Base-by-base conservation (phyloP, 345 rosid genomes). In the Rhodamnia rubescens region DNA sequence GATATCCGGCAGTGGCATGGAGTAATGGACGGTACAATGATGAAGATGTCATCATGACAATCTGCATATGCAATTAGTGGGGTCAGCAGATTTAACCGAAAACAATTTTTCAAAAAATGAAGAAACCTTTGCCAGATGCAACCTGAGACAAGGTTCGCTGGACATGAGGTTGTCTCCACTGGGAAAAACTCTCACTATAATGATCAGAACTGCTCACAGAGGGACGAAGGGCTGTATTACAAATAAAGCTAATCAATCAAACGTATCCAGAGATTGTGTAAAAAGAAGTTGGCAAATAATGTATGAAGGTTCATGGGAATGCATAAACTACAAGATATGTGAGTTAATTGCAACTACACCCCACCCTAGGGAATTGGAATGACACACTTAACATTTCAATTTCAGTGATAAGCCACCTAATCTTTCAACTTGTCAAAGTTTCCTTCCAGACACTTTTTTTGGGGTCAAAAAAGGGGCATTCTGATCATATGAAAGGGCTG, bases 141-240 rank as follows among this genome's bases (percentile, higher is more conserved):
- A 95, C 98, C 94, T 94, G 96, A 80, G 95, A 92, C 81, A 94
- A 88, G 83, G 98, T 95, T 87, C 90, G 95, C 81, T 92, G 93
- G 61, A 93, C 92, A 89, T 89, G 90, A 84, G 92, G 92, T 88
- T 94, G 98, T 84, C 88, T 91, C 98, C 98, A 95, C 51, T 83
- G 92, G 83, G 94, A 90, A 91, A 95, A 93, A 85, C 85, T 88
- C 56, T 94, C 94, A 90, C 88, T 94, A 88, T 90, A 82, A 87
- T 90, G 89, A 85, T 94, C 96, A 83, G 88, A 80, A 87, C 90
- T 89, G 89, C 87, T 92, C 83, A 90, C 81, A n/a, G 86, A 86
- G 82, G 98, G 96, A 54, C 96, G 94, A 86, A 95, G 95, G 74
- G 94, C 98, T 95, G 85, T 29, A 86, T 36, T 53, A 36, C 83